phyloP scores from a whole-genome alignment of 768 basidiomycete species.

The Suillus brevipes region DNA sequence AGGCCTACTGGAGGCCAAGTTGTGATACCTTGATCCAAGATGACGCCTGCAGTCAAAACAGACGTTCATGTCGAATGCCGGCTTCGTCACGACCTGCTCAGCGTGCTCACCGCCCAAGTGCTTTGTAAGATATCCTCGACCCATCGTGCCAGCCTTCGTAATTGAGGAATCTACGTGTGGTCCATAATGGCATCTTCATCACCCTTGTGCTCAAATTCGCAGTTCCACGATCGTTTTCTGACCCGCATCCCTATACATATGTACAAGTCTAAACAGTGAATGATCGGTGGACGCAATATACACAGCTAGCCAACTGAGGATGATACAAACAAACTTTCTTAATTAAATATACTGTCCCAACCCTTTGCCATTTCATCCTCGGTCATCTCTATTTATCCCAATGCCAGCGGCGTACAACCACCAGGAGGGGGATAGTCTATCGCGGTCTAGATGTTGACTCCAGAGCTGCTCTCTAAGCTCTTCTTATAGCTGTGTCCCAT shows the following conservation, averaged over 20 bases:
- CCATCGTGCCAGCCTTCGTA: constrained; percentile 39
- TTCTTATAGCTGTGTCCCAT: constrained; percentile 76
- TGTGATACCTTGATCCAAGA: not conserved
- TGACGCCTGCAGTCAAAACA: not conserved
- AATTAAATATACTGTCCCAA: not conserved
- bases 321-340: not conserved
- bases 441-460: constrained; percentile 23
- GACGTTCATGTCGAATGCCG: constrained; percentile 45
- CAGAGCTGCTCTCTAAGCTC: constrained; percentile 43
- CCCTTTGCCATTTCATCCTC: not conserved
- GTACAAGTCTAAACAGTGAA: not conserved
- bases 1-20: not conserved
- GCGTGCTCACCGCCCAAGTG: constrained; percentile 44
- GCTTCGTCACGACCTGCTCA: constrained; percentile 45
- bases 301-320: not conserved
- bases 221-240: constrained; percentile 37
- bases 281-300: not conserved
- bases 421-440: not conserved
- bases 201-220: constrained; percentile 57
- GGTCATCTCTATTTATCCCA: not conserved
- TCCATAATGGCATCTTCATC: constrained; percentile 64
- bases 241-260: not conserved
- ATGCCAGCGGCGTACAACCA: not conserved
- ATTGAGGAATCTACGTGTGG: constrained; percentile 42
- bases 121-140: constrained; percentile 45